Evolutionary conservation across 2,329 filamentous ascomycete genomes (phyloP), one percentile per base, ranked within the genome.

Genomic region (Fusarium domesticum): DNA sequence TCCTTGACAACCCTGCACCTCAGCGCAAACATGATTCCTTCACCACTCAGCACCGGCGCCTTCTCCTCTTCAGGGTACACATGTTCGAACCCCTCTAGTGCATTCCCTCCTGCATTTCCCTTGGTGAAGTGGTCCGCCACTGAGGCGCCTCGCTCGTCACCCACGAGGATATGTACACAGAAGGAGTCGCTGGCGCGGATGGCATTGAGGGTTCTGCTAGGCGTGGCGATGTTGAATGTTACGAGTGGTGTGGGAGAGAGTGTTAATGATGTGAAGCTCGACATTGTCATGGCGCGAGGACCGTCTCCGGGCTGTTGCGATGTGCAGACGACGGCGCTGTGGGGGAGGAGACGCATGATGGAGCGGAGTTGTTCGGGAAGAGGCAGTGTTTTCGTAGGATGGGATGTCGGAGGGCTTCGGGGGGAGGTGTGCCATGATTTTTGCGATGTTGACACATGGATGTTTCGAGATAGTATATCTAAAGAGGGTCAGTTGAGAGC

Each of bases 251-350:
- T 68, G 0, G 78, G 77, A n/a, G 59, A 53, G 15, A 81, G 67
- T 14, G 75, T 71, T 18, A 83, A 63, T 0, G 77, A 80, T 3
- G 78, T 78, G 50, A 83, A 74, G 2, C 77, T 81, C 6, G 79
- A 81, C 68, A 81, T 77, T 23, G 79, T 81, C 72, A 82, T 78
- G 37, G 72, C 78, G 23, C 73, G 69, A 6, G 72, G 59, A 32
- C 56, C 42, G 47, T 62, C 17, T 23, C 59, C 50, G 28, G 62
- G 48, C n/a, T 67, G 61, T n/a, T 66, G 60, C 17, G 75, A 65
- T 17, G 77, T 80, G 57, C 76, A 76, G 11, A 80, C 72, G n/a
- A 80, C 76, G 30, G 78, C 76, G 1, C 76, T 74, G 55, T 78
- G 73, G 3, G 74, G 67, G 11, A 81, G 65, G 12, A 75, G 70